Evolutionary conservation across 2,329 filamentous ascomycete species (phyloP), one percentile per base, ranked within the genome.

Genomic region (Ambrosiella beaveri): DNA sequence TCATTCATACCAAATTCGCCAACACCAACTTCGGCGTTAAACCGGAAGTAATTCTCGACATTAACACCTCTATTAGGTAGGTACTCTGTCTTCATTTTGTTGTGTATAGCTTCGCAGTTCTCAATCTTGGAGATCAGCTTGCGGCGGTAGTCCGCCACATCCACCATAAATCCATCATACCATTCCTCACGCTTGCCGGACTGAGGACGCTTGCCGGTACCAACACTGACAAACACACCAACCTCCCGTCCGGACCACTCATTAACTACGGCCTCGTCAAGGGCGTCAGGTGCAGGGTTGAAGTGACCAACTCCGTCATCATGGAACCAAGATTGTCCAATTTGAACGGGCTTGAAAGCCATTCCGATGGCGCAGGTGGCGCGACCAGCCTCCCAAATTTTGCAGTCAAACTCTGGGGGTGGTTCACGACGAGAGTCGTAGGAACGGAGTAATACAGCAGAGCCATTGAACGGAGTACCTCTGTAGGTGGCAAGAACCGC

Each of bases 1-100:
- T 97, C 93, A 67, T 97, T 98, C 89, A 98, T 97, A 56, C 87
- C 91, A 68, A 96, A 97, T 67, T 97, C 93, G 57, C 91, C 90
- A 2, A 97, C 90, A 1, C 91, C 93, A 13, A 95, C 84, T 67
- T 97, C 90, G 45, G 97, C 93, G 63, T 98, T 98, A n/a, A 97
- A 75, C 7, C 93, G 85, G 68, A 89, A 95, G 72, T 98, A 98
- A 68, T 94, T 88, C 60, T 96, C 90, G 56, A 81, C 79, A 64
- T 86, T 90, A 61, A 97, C 87, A 35, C 85, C 81, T 39, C 89
- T 81, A 68, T 83, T 86, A 6, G 79, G 72, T 19, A 97, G 75
- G 63, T 90, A 81, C 53, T 94, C 86, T 60, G 80, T 81, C 60
- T 85, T 72, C 89, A 97, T 95, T 64, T 81, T 80, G 66, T 88